Percentiles rank a stretch among this genome's conserved stretches.
These are phyloP conservation scores for Camillea tinctor DNA, from an alignment of 2,329 filamentous ascomycete genomes.

Conservation along the genomic window DNA sequence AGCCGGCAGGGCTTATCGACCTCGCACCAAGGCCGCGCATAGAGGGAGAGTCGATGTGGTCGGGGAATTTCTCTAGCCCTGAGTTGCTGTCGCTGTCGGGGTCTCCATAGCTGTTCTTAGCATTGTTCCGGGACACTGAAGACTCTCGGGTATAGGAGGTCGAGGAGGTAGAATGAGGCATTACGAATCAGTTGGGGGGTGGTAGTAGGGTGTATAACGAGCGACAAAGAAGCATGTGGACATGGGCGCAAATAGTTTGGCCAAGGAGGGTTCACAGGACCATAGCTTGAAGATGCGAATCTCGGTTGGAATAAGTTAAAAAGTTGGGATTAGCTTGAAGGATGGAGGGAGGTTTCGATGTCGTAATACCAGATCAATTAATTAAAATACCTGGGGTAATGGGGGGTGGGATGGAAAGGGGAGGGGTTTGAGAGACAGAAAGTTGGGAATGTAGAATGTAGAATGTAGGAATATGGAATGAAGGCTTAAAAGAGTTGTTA, in stretches of 20 bases:
- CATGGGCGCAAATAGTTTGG: constrained; percentile 20
- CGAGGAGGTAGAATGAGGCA: constrained; percentile 35
- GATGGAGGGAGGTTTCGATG: background rate
- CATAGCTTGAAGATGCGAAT: constrained; percentile 21
- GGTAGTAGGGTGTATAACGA: constrained; percentile 26
- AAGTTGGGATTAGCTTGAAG: background rate
- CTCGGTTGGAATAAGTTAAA: background rate
- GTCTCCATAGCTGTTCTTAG: constrained; percentile 26
- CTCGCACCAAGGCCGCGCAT: constrained; percentile 29
- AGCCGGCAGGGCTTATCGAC: constrained; percentile 27
- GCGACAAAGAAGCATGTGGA: constrained; percentile 25
- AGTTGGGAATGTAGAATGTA: too few relatives aligned
- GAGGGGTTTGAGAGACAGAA: background rate
- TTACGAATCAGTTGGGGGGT: constrained; percentile 19
- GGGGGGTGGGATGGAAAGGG: background rate
- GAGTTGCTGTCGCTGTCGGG: constrained; percentile 25
- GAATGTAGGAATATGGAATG: background rate
- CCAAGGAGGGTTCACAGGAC: constrained; percentile 22
- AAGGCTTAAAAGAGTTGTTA: background rate
- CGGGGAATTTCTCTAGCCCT: constrained; percentile 36
- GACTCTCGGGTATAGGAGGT: constrained; percentile 32
- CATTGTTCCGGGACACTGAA: constrained; percentile 29
- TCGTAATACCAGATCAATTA: background rate
- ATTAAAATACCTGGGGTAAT: too few relatives aligned
- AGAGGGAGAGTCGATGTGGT: constrained; percentile 34